Conservation (phyloP, 1,284 basidiomycete species). For the Ustilago nuda region DNA sequence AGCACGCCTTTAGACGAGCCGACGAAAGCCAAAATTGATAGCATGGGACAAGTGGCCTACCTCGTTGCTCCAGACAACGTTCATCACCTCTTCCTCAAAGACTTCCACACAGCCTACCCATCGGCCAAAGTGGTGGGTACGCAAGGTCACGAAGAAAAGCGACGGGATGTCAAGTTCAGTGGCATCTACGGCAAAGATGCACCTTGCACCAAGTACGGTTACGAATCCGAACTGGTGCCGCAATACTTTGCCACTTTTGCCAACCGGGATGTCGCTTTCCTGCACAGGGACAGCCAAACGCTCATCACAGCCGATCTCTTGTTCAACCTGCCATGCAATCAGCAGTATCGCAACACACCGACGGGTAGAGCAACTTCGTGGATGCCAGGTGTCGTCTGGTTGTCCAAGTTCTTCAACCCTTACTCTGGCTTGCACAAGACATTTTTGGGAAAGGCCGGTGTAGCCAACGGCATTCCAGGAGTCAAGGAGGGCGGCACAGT, state of each 20-base stretch:
- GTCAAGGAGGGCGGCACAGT: constrained; percentile 67
- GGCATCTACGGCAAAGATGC: constrained; percentile 61
- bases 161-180: constrained; percentile 70
- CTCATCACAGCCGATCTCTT: constrained; percentile 88
- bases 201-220: constrained; percentile 47
- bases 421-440: constrained; percentile 41
- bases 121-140: constrained; percentile 70
- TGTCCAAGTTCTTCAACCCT: constrained; percentile 48
- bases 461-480: constrained; percentile 38
- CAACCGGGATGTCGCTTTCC: constrained; percentile 90
- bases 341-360: constrained; percentile 74
- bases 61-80: constrained; percentile 72
- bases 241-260: constrained; percentile 81
- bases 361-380: constrained; percentile 43
- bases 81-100: constrained; percentile 71
- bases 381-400: constrained; percentile 56
- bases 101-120: constrained; percentile 57
- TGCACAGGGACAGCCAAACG: constrained; percentile 81
- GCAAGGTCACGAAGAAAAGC: constrained; percentile 69
- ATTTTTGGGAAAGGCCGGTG: constrained; percentile 51
- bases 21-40: constrained; percentile 78
- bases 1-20: constrained; percentile 80
- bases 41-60: constrained; percentile 78
- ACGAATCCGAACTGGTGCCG: constrained; percentile 51
- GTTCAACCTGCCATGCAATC: constrained; percentile 86